Base-by-base conservation (phyloP, 768 basidiomycete genomes). In the Sarcodon sp. region DNA sequence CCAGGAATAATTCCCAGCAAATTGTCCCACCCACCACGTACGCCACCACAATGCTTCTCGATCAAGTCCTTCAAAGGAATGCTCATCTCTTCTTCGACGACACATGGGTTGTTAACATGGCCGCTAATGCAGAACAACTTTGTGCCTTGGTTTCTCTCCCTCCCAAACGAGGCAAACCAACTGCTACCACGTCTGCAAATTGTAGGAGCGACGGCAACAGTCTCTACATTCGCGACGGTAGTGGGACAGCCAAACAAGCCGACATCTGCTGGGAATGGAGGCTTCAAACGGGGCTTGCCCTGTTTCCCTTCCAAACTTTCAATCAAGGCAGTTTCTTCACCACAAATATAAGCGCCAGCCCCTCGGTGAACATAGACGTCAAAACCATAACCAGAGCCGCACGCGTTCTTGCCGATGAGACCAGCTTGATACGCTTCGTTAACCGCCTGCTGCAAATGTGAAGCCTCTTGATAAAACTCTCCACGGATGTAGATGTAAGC, bases 401-500 rank as follows among this genome's bases (percentile, higher is more conserved):
- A 98, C 0, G 92, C 85, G 61, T 96, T 75, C 64, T 87, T 85
- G 49, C 94, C 94, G 49, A 98, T 66, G 47, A 89, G 70, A 5
- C 93, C 92, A 35, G 80, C 80, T 45, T 80, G 79, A 70, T 99
- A 97, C 3, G 94, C 93, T 60, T 97, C 93, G 55, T 81, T 75
- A 66, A 99, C 96, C 47, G 94, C 94, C 62, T 93, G 88, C 63
- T 93, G 88, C 36, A 97, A 77, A 63, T 96, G 92, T 0, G 79
- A 75, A 0, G 93, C 93, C 64, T 97, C 94, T 63, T 93, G 90
- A 66, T 85, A 81, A 69, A 98, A 99, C 65, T 99, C 94, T 54
- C 94, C 94, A 51, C 94, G 93, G 59, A 98, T 91, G 69, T 99
- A 99, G 66, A 99, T 98, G 73, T 98, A 99, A n/a, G 94, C 94